These are phyloP conservation scores for Tardiomyces digboiensis DNA, from an alignment of 1,139 yeast species.

Conservation along the genomic window DNA sequence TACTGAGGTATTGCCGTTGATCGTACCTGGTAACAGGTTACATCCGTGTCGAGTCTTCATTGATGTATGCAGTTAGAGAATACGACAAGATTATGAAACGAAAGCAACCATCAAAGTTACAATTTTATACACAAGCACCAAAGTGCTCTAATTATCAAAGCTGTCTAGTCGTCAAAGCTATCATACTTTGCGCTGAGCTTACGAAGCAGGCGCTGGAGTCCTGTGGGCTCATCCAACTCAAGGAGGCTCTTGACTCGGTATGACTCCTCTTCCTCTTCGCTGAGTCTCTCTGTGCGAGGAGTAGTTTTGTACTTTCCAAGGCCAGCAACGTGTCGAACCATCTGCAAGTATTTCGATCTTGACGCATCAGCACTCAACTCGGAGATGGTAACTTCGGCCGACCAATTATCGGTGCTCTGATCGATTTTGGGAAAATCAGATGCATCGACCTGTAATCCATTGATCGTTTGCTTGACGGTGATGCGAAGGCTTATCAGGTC, in stretches of 20 bases:
- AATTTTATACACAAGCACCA: no score
- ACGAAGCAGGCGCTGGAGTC: constrained; percentile 19
- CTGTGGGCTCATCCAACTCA: constrained; percentile 19
- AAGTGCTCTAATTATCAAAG: no score
- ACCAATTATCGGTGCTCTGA: constrained; percentile 9
- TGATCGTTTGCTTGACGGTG: constrained; percentile 7
- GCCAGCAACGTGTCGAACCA: constrained; percentile 6
- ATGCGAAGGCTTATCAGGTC: constrained; percentile 6
- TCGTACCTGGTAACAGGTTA: no score
- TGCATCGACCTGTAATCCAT: constrained; percentile 6
- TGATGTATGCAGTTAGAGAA: no score
- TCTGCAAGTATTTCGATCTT: constrained; percentile 6
- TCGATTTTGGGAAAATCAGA: constrained; percentile 6
- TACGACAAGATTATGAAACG: no score
- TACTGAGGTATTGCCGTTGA: no score
- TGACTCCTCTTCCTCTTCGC: constrained; percentile 13
- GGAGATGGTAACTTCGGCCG: constrained; percentile 8
- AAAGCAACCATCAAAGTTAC: no score
- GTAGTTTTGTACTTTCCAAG: constrained; percentile 14
- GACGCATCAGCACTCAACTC: constrained; percentile 7
- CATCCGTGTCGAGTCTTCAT: no score
- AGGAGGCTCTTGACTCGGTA: constrained; percentile 10
- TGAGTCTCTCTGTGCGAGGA: constrained; percentile 17
- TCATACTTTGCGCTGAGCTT: constrained; percentile 13
- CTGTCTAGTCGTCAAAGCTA: constrained; percentile 4